Conservation (phyloP, 2,329 filamentous ascomycete species). For the Monosporascus sp. region DNA sequence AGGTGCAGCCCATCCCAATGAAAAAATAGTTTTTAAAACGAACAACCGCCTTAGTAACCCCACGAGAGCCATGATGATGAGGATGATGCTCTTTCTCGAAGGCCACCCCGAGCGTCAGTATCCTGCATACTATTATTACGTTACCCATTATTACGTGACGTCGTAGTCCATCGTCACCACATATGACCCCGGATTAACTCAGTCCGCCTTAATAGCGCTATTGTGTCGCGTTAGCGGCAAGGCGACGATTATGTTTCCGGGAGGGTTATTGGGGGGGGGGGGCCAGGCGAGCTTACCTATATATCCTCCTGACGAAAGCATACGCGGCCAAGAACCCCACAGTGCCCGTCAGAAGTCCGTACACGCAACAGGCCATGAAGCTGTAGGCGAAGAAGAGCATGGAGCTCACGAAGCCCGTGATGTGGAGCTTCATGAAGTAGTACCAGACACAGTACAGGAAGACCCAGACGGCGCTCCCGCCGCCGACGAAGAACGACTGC, state of each 20-base stretch:
- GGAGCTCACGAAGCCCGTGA: conserved; percentile 72
- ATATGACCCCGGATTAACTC: conserved; percentile 15
- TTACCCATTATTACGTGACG: conserved; percentile 2
- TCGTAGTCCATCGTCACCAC: conserved; percentile 3
- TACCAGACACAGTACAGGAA: conserved; percentile 83
- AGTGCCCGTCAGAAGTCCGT: conserved; percentile 76
- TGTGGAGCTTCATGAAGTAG: conserved; percentile 74
- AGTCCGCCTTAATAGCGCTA: conserved; percentile 51
- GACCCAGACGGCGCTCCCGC: conserved; percentile 73
- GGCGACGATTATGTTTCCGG: not conserved
- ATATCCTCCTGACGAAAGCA: conserved; percentile 78
- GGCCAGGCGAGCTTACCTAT: conserved; percentile 51
- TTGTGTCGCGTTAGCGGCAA: not conserved
- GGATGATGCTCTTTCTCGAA: too few relatives aligned
- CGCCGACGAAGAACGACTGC: conserved; percentile 79
- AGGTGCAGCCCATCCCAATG: too few relatives aligned
- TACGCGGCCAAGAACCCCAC: conserved; percentile 82
- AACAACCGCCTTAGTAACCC: too few relatives aligned
- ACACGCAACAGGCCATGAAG: conserved; percentile 75
- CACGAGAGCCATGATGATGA: too few relatives aligned
- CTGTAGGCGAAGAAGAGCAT: conserved; percentile 84
- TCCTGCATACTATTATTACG: not conserved
- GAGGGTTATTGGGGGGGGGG: not conserved
- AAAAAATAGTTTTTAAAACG: too few relatives aligned
- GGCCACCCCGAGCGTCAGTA: too few relatives aligned